phyloP scores from a whole-genome alignment of 306 rosid species.

The Begonia loranthoides region DNA sequence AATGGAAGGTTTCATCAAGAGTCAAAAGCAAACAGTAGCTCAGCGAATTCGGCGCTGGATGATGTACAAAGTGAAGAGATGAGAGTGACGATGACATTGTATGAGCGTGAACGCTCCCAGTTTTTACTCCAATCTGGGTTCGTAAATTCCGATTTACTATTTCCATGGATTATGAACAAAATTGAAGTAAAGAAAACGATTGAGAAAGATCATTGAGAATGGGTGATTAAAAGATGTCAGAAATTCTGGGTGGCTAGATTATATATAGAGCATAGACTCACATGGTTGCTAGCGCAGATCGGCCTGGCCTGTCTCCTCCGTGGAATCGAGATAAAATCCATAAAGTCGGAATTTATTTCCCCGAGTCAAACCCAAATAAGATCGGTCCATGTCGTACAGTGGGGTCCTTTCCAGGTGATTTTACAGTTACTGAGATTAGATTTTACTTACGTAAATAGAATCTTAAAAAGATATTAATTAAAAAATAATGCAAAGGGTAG shows the following conservation, averaged over 20 bases:
- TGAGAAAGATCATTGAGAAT: not conserved
- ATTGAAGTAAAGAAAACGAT: not conserved
- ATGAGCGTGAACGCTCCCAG: conserved; percentile 54
- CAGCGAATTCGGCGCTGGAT: no score
- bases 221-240: not conserved
- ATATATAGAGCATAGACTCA: conserved; percentile 26
- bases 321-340: not conserved
- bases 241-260: not conserved
- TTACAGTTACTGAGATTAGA: no score
- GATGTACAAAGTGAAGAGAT: conserved; percentile 19
- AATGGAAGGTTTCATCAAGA: conserved; percentile 27
- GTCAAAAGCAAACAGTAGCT: conserved; percentile 11
- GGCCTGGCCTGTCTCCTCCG: conserved; percentile 16
- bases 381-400: conserved; percentile 18
- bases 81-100: conserved; percentile 43
- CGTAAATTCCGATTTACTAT: not conserved
- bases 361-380: conserved; percentile 30
- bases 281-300: conserved; percentile 35
- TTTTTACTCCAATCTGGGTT: conserved; percentile 21
- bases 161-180: not conserved
- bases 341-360: no score
- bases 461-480: no score
- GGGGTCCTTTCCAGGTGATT: conserved; percentile 14
- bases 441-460: no score
- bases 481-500: no score